phyloP scores from a whole-genome alignment of 202 grass and related monocot genomes.

The Panicum virgatum region DNA sequence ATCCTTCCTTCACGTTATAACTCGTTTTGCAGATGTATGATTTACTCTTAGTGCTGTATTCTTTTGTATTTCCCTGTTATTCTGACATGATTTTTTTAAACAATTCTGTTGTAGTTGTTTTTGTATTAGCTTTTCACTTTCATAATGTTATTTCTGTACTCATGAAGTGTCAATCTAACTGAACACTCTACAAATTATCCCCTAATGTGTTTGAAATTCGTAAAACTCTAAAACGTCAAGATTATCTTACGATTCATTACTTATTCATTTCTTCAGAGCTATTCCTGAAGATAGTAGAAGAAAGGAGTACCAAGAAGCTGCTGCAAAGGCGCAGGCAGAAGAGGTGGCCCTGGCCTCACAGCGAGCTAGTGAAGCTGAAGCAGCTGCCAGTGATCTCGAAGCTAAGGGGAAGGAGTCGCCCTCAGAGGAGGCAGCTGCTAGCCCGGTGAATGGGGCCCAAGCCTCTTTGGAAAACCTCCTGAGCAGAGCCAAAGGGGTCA shows the following conservation, averaged over 20 bases:
- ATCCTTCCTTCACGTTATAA: background rate
- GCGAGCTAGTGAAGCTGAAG: constrained; percentile 38
- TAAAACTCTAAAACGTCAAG: background rate
- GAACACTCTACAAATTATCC: background rate
- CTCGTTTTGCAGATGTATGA: background rate
- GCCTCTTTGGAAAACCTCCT: constrained; percentile 57
- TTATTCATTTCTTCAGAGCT: constrained; percentile 44
- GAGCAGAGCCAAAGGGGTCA: constrained; percentile 56
- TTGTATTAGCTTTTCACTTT: background rate
- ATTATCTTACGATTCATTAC: background rate
- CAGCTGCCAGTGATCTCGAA: constrained; percentile 46
- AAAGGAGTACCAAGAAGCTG: constrained; percentile 68
- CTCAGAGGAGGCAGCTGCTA: background rate
- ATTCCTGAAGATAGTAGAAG: constrained; percentile 89
- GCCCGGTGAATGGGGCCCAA: constrained; percentile 8
- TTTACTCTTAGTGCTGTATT: background rate
- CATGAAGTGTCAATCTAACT: background rate
- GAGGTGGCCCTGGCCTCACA: constrained; percentile 51
- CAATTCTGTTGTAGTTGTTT: background rate
- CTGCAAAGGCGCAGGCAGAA: constrained; percentile 65
- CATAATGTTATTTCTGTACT: background rate
- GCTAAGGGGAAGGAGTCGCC: constrained; percentile 12
- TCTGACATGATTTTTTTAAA: background rate
- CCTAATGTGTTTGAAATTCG: background rate
- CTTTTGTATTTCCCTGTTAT: background rate